Base-by-base conservation (phyloP, 192 early-diverging fungal species). In the Chytriomyces hyalinus region DNA sequence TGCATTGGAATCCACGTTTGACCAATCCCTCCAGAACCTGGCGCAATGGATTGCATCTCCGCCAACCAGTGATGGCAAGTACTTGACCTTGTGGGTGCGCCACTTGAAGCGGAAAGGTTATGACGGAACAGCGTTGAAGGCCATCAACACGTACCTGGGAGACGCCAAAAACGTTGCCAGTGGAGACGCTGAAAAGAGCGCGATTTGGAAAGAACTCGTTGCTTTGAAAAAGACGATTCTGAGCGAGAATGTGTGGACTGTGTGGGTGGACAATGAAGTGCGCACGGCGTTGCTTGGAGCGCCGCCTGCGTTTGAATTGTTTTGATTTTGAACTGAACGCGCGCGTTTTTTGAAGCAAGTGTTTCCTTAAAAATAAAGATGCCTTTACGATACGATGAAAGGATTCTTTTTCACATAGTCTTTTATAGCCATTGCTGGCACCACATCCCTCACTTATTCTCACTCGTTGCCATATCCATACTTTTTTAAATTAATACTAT, bases 71-170 rank as follows among this genome's bases (percentile, higher is more conserved):
- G 73, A 82, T 43, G 87, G 88, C 61, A 81, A 86, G 64, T 88
- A 87, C 63, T 76, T 90, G 48, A 67, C 92, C 9, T 65, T 90
- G 70, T 94, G 73, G 91, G 81, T 24, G 64, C 88, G 67, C 90
- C 87, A 68, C 78, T 53, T 85, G 65, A 45, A 87, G 26, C 77
- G 82, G 64, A 83, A 87, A 44, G 85, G 87, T 0, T 83, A 89
- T 28, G 72, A 84, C 57, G 96, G 90, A 6, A 80, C 81, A 49
- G 96, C 94, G 0, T 80, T 96, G 72, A 91, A 93, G 79, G 87
- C 86, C 0, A 77, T 93, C 47, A 86, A 92, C 78, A 90, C 89
- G 73, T 97, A 87, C 83, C 78, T 96, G 61, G 77, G 61, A 43
- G 92, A 92, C 48, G 47, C 65, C 4, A 84, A 80, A 78, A 85